Base-by-base conservation (phyloP, 169 alveolate species). In the Plasmodium ovale region DNA sequence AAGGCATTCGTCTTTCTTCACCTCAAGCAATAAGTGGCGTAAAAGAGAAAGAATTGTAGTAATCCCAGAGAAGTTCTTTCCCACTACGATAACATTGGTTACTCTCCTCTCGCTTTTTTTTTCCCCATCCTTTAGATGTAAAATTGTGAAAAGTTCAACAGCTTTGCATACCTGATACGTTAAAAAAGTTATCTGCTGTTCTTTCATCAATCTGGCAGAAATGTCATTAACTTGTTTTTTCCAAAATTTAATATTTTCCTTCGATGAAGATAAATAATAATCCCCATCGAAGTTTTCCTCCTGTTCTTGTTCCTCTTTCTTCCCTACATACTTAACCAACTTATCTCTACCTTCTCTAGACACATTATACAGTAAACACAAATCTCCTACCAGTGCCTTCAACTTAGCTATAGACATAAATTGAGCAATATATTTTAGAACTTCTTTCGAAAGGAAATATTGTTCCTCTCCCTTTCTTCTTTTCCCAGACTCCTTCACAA, bases 151-250 rank as follows among this genome's bases (percentile, higher is more conserved):
- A n/a, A 77, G 12, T 21, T 77, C 77, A 0, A 64, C 6, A 7
- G 77, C 73, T 62, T 77, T 77, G n/a, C 44, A 16, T 5, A 77
- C 49, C 44, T 77, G 88, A n/a, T 77, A 77, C 47, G 59, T 77
- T 54, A 77, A 25, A 51, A 77, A 60, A 21, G 10, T 60, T 27
- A 77, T 25, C 47, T 77, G 59, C 14, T 42, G 59, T 47, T 77
- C 74, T 53, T 60, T 47, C 27, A 14, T 59, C n/a, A 77, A 14
- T 19, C 29, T 10, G 14, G 19, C 23, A 23, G 62, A 5, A 27
- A 77, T 25, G 21, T 77, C 21, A 9, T 31, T 23, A 23, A 77
- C 9, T 39, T 77, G 27, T 10, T 54, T 23, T 56, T 72, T 64
- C 44, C 16, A 65, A 56, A 23, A 12, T 62, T 62, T 62, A 39